Conservation (phyloP, 1,284 basidiomycete genomes). For the Schizophyllum commune region DNA sequence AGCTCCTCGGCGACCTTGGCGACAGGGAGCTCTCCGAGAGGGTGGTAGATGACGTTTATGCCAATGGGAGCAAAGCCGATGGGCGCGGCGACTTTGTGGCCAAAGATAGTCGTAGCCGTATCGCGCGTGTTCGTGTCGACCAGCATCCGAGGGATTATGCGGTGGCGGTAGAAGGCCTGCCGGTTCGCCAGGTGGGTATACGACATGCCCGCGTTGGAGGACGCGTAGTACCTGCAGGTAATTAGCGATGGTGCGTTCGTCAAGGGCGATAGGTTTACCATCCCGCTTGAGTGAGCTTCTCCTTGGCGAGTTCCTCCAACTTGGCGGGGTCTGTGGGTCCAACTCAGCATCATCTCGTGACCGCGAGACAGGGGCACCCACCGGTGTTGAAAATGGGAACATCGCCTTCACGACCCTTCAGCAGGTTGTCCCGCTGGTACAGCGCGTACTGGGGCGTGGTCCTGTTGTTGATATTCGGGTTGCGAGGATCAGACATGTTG, state of each 20-base stretch:
- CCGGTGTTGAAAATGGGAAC: not conserved
- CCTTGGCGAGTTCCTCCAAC: slow-evolving; percentile 34
- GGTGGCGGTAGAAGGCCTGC: slow-evolving; percentile 49
- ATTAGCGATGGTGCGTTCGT: not conserved
- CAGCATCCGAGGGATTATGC: slow-evolving; percentile 71
- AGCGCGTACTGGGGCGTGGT: not conserved
- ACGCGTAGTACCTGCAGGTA: slow-evolving; percentile 48
- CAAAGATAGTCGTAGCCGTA: slow-evolving; percentile 58
- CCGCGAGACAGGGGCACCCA: not conserved
- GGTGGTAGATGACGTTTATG: slow-evolving; percentile 62
- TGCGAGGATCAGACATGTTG: not conserved
- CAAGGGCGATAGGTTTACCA: slow-evolving; percentile 17
- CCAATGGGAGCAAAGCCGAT: slow-evolving; percentile 71
- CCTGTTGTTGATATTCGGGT: not conserved
- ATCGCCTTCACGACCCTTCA: not conserved
- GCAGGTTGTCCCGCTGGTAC: not conserved
- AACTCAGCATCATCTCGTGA: not conserved
- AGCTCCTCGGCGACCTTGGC: slow-evolving; percentile 59
- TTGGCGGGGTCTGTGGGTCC: not conserved
- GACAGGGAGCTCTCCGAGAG: slow-evolving; percentile 60
- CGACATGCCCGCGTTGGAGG: slow-evolving; percentile 50
- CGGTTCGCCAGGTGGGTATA: slow-evolving; percentile 51
- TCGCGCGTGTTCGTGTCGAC: slow-evolving; percentile 40
- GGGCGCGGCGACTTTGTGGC: slow-evolving; percentile 55
- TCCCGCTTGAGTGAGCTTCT: slow-evolving; percentile 31